Conservation (phyloP, 1,284 basidiomycete species). For the Malassezia pachydermatis region DNA sequence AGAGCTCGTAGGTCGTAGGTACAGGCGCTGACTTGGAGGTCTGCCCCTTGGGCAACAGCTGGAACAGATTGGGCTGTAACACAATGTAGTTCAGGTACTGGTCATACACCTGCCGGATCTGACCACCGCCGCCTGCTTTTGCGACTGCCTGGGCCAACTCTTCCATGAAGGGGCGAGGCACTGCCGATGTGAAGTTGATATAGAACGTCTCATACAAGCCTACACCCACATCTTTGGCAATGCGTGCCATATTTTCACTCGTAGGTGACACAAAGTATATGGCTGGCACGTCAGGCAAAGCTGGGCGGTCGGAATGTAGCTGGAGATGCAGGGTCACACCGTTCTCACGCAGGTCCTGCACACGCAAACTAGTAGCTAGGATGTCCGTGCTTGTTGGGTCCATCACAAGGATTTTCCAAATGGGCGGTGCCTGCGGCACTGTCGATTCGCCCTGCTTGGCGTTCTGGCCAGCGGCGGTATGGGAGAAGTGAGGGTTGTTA, state of each 20-base stretch:
- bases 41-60: constrained; percentile 57
- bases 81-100: constrained; percentile 96
- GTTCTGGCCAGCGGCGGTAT: constrained; percentile 16
- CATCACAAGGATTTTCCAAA: constrained; percentile 93
- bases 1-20: constrained; percentile 60
- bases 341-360: constrained; percentile 89
- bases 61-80: constrained; percentile 88
- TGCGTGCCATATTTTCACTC: constrained; percentile 66
- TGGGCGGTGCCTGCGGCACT: constrained; percentile 56
- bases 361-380: constrained; percentile 82
- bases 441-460: constrained; percentile 9
- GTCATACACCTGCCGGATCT: constrained; percentile 41
- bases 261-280: constrained; percentile 94
- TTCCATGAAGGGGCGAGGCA: constrained; percentile 77
- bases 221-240: constrained; percentile 59
- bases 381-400: constrained; percentile 94
- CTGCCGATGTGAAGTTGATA: constrained; percentile 85
- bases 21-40: background rate
- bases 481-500: constrained; percentile 31
- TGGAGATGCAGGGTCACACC: constrained; percentile 98
- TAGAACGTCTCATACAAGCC: constrained; percentile 84
- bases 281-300: constrained; percentile 87
- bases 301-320: constrained; percentile 75
- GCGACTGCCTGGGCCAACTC: constrained; percentile 84
- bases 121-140: constrained; percentile 67